Evolutionary conservation across 176 grass and related monocot species (phyloP).

Genomic region (Ampelocalamus luodianensis): DNA sequence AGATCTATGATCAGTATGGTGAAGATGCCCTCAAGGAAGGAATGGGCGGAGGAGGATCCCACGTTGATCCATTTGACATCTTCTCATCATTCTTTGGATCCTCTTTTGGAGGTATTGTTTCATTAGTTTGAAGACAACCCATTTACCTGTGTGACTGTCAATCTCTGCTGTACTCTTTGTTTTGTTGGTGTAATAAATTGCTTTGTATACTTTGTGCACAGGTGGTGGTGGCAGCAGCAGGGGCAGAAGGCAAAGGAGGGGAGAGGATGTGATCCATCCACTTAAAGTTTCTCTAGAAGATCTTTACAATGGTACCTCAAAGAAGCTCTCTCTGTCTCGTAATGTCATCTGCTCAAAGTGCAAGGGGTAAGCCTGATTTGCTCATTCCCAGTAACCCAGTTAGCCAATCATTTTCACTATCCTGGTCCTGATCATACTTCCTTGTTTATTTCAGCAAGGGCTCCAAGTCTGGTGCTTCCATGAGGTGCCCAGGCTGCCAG

Average conservation of each 20-base stretch:
- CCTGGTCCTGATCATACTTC: background rate
- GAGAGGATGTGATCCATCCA: conserved; percentile 94
- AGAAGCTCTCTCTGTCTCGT: conserved; percentile 97
- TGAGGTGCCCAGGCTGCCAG: conserved; percentile 91
- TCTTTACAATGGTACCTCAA: conserved; percentile 93
- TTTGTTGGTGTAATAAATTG: background rate
- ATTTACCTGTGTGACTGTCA: conserved; percentile 10
- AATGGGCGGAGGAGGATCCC: conserved; percentile 81
- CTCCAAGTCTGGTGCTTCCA: conserved; percentile 91
- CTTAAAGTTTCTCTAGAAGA: conserved; percentile 95
- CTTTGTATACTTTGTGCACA: conserved; percentile 37
- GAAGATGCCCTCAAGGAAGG: conserved; percentile 99
- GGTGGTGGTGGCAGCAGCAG: conserved; percentile 86
- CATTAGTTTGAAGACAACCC: background rate
- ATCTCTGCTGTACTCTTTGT: conserved; percentile 1
- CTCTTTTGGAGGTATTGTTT: conserved; percentile 70
- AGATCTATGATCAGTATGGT: conserved; percentile 96
- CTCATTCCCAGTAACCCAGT: background rate
- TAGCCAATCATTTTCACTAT: background rate
- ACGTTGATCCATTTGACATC: conserved; percentile 89
- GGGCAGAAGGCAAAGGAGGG: conserved; percentile 92
- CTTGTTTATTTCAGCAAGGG: conserved; percentile 72
- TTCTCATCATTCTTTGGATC: conserved; percentile 96
- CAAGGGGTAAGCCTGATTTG: conserved; percentile 65
- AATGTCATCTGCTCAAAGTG: conserved; percentile 88